Evolutionary conservation across 2,329 filamentous ascomycete species (phyloP).

Genomic region (Ophiostoma tasmaniense): DNA sequence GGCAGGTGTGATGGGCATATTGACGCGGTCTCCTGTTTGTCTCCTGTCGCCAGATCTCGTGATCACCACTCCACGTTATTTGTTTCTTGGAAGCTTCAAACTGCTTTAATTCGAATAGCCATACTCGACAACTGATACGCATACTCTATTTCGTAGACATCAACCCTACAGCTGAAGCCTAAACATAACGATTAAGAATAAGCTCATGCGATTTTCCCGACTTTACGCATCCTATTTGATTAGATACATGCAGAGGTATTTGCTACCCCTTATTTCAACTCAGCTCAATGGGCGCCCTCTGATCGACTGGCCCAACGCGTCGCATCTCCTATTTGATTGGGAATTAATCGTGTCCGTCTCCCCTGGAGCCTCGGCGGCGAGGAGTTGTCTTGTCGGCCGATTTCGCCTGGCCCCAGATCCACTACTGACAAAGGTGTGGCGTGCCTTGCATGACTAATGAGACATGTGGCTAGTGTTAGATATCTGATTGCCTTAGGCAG

Average conservation of each 20-base stretch:
- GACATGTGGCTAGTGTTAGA: not conserved
- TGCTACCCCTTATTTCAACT: not conserved
- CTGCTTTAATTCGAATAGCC: too few relatives aligned
- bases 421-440: not conserved
- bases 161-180: not conserved
- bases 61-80: not conserved
- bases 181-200: not conserved
- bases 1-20: not conserved
- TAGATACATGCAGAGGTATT: not conserved
- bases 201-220: not conserved
- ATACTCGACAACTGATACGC: too few relatives aligned
- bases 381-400: not conserved
- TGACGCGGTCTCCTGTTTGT: slow-evolving; percentile 4
- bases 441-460: not conserved
- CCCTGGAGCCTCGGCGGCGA: not conserved
- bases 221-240: not conserved
- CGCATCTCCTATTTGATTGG: not conserved
- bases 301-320: not conserved
- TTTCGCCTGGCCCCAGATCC: not conserved
- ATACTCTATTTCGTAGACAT: too few relatives aligned
- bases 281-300: not conserved
- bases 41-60: slow-evolving; percentile 5
- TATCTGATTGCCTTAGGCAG: not conserved
- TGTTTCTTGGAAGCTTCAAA: not conserved
- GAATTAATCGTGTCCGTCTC: not conserved